Evolutionary conservation across 2,329 filamentous ascomycete species (phyloP), one percentile per base, ranked within the genome.

Genomic region (Pestalotiopsis sp.): DNA sequence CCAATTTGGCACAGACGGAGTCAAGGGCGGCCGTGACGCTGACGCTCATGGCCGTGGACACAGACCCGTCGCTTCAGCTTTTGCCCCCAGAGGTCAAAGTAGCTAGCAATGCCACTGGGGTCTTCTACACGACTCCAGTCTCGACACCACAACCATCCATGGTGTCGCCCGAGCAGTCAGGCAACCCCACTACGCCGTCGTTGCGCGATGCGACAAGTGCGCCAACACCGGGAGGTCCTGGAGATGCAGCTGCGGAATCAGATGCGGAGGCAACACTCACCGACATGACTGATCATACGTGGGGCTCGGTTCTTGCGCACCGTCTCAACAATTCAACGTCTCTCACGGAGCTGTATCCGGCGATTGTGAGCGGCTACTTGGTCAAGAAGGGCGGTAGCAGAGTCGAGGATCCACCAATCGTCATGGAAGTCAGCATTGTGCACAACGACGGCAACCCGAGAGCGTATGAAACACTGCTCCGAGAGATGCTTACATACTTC

Each of bases 221-320:
- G 1, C 83, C 85, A 3, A 87, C 83, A 31, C 85, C 85, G 0
- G 80, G 82, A 57, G 75, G 72, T 2, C 59, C 59, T 36, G 81
- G 83, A 45, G 78, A 79, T 62, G 79, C 82, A 4, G 70, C 76
- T 4, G 79, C 80, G 12, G 72, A 77, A 73, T 81, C 86, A 61
- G 89, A 92, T 68, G 84, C 84, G 1, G 92, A 95, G 68, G 88
- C 91, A 0, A 87, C 91, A 23, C 86, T 97, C 12, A 82, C 93
- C 20, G 93, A 96, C 75, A 80, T 88, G 2, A 90, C 90, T 1
- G 93, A 96, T 74, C 91, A 93, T 71, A 92, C 89, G 0, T 95
- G 92, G 91, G 92, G 91, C 23, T 87, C 92, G 4, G 83, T 96
- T 17, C 85, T 93, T 57, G 86, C 88, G 1, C 91, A 93, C 76